These are phyloP conservation scores for Prunus mira DNA, from an alignment of 306 rosid genomes.

Conservation along the genomic window DNA sequence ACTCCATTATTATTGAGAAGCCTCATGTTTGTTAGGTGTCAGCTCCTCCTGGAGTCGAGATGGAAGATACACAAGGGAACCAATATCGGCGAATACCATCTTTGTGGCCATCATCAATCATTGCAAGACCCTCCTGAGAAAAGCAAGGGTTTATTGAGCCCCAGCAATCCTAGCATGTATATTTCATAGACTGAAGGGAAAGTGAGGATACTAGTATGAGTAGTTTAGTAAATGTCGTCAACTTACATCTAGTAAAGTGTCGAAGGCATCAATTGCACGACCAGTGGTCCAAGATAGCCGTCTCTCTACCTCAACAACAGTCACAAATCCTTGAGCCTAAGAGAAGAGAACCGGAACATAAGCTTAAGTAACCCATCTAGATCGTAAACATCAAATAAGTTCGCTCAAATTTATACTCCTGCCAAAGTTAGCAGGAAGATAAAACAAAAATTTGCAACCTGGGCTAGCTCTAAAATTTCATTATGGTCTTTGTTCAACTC, in stretches of 20 bases:
- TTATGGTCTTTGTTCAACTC: slow-evolving; percentile 97
- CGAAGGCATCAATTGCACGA: slow-evolving; percentile 86
- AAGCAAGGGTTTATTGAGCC: slow-evolving; percentile 15
- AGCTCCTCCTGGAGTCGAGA: slow-evolving; percentile 48
- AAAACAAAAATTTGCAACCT: slow-evolving; percentile 44
- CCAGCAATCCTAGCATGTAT: not conserved
- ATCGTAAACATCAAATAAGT: not conserved
- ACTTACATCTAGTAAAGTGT: slow-evolving; percentile 79
- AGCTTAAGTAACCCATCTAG: not conserved
- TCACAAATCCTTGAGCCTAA: slow-evolving; percentile 89
- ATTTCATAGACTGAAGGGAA: not conserved
- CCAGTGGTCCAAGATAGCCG: slow-evolving; percentile 85
- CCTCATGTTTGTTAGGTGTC: slow-evolving; percentile 33
- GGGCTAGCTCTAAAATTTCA: slow-evolving; percentile 95
- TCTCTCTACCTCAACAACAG: slow-evolving; percentile 75
- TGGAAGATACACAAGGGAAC: slow-evolving; percentile 91
- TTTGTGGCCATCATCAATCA: slow-evolving; percentile 97
- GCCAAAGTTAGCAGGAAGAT: not conserved
- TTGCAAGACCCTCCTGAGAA: slow-evolving; percentile 91
- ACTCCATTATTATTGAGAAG: not conserved
- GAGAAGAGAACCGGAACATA: slow-evolving; percentile 9
- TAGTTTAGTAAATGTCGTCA: slow-evolving; percentile 1
- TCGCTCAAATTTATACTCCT: not conserved
- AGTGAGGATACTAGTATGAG: not conserved
- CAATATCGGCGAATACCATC: slow-evolving; percentile 81